phyloP scores from a whole-genome alignment of 2,329 filamentous ascomycete genomes.

The Paecilomyces niveus region DNA sequence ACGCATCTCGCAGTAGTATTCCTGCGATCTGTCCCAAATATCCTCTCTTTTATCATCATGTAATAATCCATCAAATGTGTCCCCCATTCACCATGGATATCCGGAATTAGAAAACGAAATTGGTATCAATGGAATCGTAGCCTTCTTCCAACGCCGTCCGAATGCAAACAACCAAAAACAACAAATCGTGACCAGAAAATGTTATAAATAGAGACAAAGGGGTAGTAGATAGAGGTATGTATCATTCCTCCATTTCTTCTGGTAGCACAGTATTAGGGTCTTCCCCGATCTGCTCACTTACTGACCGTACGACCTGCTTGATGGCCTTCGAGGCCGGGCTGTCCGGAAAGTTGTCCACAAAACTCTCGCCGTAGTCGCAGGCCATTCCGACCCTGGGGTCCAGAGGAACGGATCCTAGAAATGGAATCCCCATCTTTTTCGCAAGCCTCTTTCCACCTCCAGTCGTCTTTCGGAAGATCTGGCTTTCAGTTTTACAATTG shows the following conservation, averaged over 20 bases:
- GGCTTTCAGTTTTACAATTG: slow-evolving; percentile 69
- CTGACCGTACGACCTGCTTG: slow-evolving; percentile 66
- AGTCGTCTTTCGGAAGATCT: slow-evolving; percentile 88
- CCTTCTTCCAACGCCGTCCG: background rate
- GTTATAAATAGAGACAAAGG: background rate
- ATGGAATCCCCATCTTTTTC: slow-evolving; percentile 79
- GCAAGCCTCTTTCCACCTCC: slow-evolving; percentile 77
- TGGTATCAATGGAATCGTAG: background rate
- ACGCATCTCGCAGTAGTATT: no score
- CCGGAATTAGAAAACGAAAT: background rate
- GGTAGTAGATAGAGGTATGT: slow-evolving; percentile 5
- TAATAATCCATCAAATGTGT: background rate
- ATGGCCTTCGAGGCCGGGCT: slow-evolving; percentile 84
- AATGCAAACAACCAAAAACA: background rate
- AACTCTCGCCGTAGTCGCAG: slow-evolving; percentile 96
- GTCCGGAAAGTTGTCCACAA: slow-evolving; percentile 87
- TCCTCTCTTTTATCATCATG: background rate
- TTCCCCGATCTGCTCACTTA: slow-evolving; percentile 60
- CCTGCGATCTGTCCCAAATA: background rate
- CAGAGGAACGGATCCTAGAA: slow-evolving; percentile 80
- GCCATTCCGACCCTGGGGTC: slow-evolving; percentile 94
- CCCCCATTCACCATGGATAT: background rate
- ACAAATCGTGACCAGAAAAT: background rate
- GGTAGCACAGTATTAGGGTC: slow-evolving; percentile 46
- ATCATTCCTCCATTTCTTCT: slow-evolving; percentile 22